These are phyloP conservation scores for Colletotrichum euphorbiae DNA, from an alignment of 2,329 filamentous ascomycete species.

Conservation along the genomic window DNA sequence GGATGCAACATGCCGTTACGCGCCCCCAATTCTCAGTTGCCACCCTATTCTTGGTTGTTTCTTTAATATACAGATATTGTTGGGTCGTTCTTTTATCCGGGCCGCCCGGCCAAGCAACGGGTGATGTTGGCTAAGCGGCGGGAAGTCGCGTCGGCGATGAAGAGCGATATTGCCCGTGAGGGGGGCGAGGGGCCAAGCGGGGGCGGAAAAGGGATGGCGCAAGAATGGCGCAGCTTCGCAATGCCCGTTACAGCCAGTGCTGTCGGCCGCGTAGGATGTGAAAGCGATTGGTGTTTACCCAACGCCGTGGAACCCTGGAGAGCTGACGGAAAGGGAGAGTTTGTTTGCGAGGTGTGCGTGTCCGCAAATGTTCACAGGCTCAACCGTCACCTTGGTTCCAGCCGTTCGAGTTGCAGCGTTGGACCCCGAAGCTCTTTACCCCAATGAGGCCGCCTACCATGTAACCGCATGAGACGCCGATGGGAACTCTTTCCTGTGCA, in stretches of 20 bases:
- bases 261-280: background rate
- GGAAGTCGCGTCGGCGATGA: conserved; percentile 19
- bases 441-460: conserved; percentile 14
- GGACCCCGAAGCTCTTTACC: background rate
- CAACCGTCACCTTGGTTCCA: background rate
- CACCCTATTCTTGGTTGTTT: conserved; percentile 19
- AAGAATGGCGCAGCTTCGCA: conserved; percentile 20
- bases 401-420: conserved; percentile 12
- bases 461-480: conserved; percentile 15
- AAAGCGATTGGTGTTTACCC: conserved; percentile 16
- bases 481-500: background rate
- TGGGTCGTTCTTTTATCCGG: conserved; percentile 9
- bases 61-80: background rate
- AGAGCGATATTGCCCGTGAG: background rate
- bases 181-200: background rate
- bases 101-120: conserved; percentile 30
- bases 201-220: conserved; percentile 7
- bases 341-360: background rate
- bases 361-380: conserved; percentile 1
- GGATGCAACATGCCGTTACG: conserved; percentile 8
- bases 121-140: conserved; percentile 7
- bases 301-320: conserved; percentile 29
- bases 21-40: background rate
- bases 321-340: conserved; percentile 17
- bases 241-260: conserved; percentile 7